A percentile compares a stretch with the other conserved stretches of the same genome.
These are phyloP conservation scores for Ilyonectria robusta DNA, from an alignment of 2,329 filamentous ascomycete genomes.

Conservation along the genomic window DNA sequence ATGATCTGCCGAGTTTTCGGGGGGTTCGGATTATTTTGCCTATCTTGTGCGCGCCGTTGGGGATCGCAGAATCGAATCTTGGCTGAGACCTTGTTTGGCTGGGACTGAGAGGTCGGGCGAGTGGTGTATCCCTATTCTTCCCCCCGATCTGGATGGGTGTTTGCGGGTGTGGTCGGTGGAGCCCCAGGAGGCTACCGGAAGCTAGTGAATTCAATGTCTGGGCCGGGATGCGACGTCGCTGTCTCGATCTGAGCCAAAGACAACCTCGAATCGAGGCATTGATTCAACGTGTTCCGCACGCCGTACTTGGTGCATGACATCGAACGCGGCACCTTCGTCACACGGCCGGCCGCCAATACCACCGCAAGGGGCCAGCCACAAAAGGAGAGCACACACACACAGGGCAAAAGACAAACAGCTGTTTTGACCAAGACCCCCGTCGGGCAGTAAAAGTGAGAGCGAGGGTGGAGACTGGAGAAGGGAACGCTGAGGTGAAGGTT, in stretches of 20 bases:
- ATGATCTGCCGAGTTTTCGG: background rate
- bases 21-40: background rate
- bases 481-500: constrained; percentile 30
- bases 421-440: constrained; percentile 13
- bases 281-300: background rate
- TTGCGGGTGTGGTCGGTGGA: constrained; percentile 32
- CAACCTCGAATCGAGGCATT: background rate
- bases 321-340: background rate
- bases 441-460: constrained; percentile 19
- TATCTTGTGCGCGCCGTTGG: background rate
- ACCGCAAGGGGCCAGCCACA: background rate
- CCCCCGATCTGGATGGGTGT: constrained; percentile 30
- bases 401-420: constrained; percentile 3
- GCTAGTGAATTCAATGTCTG: constrained; percentile 34
- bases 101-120: background rate
- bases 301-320: too few species aligned
- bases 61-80: background rate
- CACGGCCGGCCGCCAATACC: background rate
- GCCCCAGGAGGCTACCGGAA: constrained; percentile 30
- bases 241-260: constrained; percentile 3
- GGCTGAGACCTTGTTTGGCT: background rate
- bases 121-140: constrained; percentile 2
- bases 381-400: constrained; percentile 1
- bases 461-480: constrained; percentile 13
- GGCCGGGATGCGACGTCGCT: constrained; percentile 16